Conservation (phyloP, 805 yeast genomes). For the Lipomyces orientalis region DNA sequence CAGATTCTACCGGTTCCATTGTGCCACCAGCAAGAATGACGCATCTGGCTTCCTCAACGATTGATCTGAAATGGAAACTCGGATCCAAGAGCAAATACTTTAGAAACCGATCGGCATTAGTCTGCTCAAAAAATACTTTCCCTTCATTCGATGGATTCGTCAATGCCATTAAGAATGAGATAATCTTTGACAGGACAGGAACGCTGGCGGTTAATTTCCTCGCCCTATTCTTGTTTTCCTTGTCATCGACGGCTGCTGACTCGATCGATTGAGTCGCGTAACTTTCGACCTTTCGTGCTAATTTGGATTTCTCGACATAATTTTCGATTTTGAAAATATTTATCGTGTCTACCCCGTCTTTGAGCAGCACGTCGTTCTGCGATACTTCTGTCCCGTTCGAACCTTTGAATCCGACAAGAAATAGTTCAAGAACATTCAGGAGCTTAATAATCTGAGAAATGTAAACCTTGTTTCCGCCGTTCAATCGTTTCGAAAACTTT, state of each 20-base stretch:
- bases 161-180: slow-evolving; percentile 66
- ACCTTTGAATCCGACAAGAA: slow-evolving; percentile 27
- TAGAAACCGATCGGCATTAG: slow-evolving; percentile 46
- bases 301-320: slow-evolving; percentile 69
- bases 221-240: slow-evolving; percentile 10
- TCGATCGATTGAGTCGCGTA: slow-evolving; percentile 47
- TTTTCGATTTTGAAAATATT: slow-evolving; percentile 70
- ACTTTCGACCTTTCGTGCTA: slow-evolving; percentile 81
- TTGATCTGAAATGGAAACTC: slow-evolving; percentile 66
- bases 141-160: slow-evolving; percentile 83
- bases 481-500: slow-evolving; percentile 68
- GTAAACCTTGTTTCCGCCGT: slow-evolving; percentile 72
- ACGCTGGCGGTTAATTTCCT: slow-evolving; percentile 36
- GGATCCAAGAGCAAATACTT: slow-evolving; percentile 83
- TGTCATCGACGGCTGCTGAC: slow-evolving; percentile 12
- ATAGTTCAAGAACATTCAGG: slow-evolving; percentile 54
- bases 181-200: slow-evolving; percentile 69
- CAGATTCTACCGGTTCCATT: slow-evolving; percentile 68
- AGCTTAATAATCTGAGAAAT: slow-evolving; percentile 67
- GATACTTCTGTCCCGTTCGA: slow-evolving; percentile 59
- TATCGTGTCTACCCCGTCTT: slow-evolving; percentile 69
- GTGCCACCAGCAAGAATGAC: slow-evolving; percentile 92
- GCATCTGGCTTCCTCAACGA: slow-evolving; percentile 68
- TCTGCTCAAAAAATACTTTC: slow-evolving; percentile 67
- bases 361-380: slow-evolving; percentile 59